Evolutionary conservation across 2,329 filamentous ascomycete genomes (phyloP).

Genomic region (Diaporthe batatas): DNA sequence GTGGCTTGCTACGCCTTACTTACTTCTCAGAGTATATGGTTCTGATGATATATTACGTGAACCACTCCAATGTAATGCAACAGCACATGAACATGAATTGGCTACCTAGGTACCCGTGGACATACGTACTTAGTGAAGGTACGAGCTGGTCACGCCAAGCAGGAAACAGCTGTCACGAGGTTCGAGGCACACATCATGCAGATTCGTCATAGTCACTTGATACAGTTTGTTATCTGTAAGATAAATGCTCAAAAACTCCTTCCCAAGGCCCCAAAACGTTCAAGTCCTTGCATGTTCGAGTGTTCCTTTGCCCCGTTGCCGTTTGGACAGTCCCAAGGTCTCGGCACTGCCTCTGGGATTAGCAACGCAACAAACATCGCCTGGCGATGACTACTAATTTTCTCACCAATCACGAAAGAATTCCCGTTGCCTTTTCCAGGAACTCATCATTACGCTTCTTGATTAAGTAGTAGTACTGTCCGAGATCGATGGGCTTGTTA

Average conservation of each 20-base stretch:
- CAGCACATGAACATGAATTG: no score
- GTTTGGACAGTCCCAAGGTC: no score
- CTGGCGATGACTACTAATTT: rapidly evolving
- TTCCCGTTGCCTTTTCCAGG: not conserved
- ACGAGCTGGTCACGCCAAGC: not conserved
- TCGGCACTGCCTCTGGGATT: not conserved
- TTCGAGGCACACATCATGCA: not conserved
- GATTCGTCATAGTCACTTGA: no score
- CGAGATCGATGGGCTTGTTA: constrained; percentile 20
- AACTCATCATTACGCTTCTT: constrained; percentile 21
- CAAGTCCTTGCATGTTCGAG: not conserved
- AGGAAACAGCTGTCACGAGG: not conserved
- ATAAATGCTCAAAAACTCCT: not conserved
- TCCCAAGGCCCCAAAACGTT: not conserved
- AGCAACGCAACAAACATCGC: not conserved
- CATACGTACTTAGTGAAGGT: not conserved
- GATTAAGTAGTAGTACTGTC: constrained; percentile 29
- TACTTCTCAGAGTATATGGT: no score
- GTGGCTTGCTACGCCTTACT: not conserved
- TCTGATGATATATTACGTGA: not conserved
- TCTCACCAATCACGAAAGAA: not conserved
- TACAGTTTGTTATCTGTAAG: not conserved
- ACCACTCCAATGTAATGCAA: not conserved
- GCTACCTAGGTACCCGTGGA: no score
- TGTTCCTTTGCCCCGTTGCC: not conserved